These are phyloP conservation scores for Penicillium sp. DNA, from an alignment of 2,329 filamentous ascomycete species.

Conservation along the genomic window DNA sequence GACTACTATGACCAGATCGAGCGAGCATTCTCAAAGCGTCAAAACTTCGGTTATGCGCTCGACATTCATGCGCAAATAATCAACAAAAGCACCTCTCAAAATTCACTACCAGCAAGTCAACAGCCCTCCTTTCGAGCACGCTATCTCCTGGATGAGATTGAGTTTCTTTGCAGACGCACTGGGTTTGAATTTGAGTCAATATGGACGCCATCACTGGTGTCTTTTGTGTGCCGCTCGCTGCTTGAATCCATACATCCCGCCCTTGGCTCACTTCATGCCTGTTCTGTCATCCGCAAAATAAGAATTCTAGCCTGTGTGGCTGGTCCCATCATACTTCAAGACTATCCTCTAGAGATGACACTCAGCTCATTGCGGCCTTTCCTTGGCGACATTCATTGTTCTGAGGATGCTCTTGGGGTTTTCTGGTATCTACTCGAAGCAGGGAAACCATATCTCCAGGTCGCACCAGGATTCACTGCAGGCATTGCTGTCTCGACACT, in stretches of 20 bases:
- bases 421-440: constrained; percentile 76
- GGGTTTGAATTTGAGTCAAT: constrained; percentile 63
- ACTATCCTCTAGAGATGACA: constrained; percentile 87
- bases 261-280: constrained; percentile 81
- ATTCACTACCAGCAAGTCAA: constrained; percentile 69
- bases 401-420: constrained; percentile 84
- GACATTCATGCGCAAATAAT: constrained; percentile 69
- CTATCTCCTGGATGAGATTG: constrained; percentile 71
- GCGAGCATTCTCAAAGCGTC: constrained; percentile 60
- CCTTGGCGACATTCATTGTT: constrained; percentile 78
- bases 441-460: constrained; percentile 63
- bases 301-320: constrained; percentile 77
- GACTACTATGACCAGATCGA: constrained; percentile 75
- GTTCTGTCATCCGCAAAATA: constrained; percentile 81
- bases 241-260: constrained; percentile 79
- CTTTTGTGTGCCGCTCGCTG: constrained; percentile 71
- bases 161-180: constrained; percentile 72
- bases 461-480: constrained; percentile 71
- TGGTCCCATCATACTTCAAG: constrained; percentile 66
- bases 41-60: constrained; percentile 59
- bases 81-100: constrained; percentile 62
- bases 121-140: constrained; percentile 83
- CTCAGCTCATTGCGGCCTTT: constrained; percentile 76
- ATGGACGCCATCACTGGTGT: constrained; percentile 74
- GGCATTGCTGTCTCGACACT: constrained; percentile 78